phyloP scores from a whole-genome alignment of 2,329 filamentous ascomycete species.

The Calonectria hongkongensis region DNA sequence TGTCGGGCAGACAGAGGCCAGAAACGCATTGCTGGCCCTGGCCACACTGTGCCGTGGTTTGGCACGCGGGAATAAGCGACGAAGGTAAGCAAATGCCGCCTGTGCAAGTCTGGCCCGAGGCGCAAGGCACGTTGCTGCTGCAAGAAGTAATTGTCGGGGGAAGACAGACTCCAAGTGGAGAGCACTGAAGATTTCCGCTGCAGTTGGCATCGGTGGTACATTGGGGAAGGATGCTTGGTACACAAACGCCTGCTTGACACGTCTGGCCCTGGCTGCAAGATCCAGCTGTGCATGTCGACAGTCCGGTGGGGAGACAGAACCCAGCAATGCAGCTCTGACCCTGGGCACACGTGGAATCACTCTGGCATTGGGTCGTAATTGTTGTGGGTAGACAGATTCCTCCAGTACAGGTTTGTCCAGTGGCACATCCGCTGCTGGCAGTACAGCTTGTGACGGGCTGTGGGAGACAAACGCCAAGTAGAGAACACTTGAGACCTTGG shows the following conservation, averaged over 20 bases:
- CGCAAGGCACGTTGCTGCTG: background rate
- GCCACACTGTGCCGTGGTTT: slow-evolving; percentile 10
- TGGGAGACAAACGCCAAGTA: slow-evolving; percentile 19
- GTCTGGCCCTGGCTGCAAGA: slow-evolving; percentile 9
- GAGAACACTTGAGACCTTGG: slow-evolving; percentile 3
- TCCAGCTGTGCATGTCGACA: slow-evolving; percentile 2
- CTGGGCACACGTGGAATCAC: background rate
- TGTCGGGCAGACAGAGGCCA: slow-evolving; percentile 11
- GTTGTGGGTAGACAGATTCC: slow-evolving; percentile 23
- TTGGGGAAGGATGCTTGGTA: background rate
- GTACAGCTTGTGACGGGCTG: background rate
- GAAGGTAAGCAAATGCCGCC: slow-evolving; percentile 8
- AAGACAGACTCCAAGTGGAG: slow-evolving; percentile 15
- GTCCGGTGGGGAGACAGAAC: background rate
- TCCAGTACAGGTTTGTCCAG: slow-evolving; percentile 13
- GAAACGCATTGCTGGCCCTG: slow-evolving; percentile 10
- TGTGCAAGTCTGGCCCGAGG: slow-evolving; percentile 10
- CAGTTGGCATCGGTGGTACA: slow-evolving; percentile 3
- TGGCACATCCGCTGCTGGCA: background rate
- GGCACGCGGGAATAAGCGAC: slow-evolving; percentile 8
- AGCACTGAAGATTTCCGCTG: background rate
- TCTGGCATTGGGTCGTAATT: slow-evolving; percentile 11
- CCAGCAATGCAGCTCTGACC: background rate
- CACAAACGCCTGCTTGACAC: slow-evolving; percentile 22
- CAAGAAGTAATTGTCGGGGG: slow-evolving; percentile 1